These are phyloP conservation scores for Trichophaea hybrida DNA, from an alignment of 2,329 filamentous ascomycete species.

Conservation along the genomic window DNA sequence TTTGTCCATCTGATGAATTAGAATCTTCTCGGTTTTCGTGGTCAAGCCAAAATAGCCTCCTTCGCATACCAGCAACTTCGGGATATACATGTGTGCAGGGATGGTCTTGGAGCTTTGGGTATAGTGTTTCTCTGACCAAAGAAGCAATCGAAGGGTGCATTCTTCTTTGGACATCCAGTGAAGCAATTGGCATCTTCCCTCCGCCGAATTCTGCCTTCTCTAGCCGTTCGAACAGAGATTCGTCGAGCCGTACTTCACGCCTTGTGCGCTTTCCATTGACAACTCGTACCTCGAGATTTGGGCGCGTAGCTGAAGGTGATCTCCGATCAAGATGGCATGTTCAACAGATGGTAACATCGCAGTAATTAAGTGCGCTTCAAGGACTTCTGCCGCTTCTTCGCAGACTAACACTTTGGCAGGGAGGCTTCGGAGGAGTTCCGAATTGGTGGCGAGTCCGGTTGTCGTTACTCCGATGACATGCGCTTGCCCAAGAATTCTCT, in stretches of 20 bases:
- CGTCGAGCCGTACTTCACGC: constrained; percentile 41
- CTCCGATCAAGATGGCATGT: constrained; percentile 49
- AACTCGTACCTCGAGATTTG: constrained; percentile 43
- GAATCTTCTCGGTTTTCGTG: constrained; percentile 38
- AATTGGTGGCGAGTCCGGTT: constrained; percentile 41
- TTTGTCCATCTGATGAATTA: constrained; percentile 28
- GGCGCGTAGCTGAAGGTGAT: constrained; percentile 48
- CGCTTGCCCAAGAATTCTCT: constrained; percentile 31
- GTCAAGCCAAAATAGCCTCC: constrained; percentile 48
- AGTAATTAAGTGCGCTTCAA: constrained; percentile 49
- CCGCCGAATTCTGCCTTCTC: constrained; percentile 26
- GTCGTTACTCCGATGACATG: constrained; percentile 46
- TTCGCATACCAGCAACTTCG: constrained; percentile 40
- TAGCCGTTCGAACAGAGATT: constrained; percentile 48
- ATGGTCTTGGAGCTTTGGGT: constrained; percentile 43
- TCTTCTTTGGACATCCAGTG: constrained; percentile 45
- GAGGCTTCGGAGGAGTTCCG: constrained; percentile 38
- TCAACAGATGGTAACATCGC: constrained; percentile 46
- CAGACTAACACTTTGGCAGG: constrained; percentile 45
- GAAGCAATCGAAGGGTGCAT: constrained; percentile 51
- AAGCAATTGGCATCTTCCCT: constrained; percentile 29
- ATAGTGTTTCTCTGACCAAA: constrained; percentile 44
- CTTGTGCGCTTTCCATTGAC: constrained; percentile 37
- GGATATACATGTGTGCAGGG: constrained; percentile 32
- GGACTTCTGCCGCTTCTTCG: constrained; percentile 54